These are phyloP conservation scores for Claviceps citrina DNA, from an alignment of 2,329 filamentous ascomycete genomes.

Conservation along the genomic window DNA sequence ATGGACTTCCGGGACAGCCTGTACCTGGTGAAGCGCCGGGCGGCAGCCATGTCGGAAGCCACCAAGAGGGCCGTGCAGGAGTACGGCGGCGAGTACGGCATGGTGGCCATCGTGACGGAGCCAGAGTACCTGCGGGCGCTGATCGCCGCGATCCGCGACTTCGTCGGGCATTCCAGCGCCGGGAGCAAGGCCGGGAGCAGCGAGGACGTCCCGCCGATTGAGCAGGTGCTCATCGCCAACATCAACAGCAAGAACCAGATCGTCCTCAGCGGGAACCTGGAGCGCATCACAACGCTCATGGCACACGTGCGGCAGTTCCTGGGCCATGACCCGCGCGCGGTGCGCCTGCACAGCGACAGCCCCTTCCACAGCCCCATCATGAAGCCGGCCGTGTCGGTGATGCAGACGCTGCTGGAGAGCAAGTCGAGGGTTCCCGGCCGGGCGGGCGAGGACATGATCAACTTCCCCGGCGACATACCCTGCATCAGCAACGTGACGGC, in stretches of 20 bases:
- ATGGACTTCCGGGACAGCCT: conserved; percentile 65
- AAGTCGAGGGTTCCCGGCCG: conserved; percentile 38
- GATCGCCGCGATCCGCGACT: conserved; percentile 61
- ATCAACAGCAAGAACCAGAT: conserved; percentile 95
- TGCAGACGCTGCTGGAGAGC: conserved; percentile 51
- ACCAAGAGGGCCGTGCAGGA: conserved; percentile 48
- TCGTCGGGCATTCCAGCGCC: conserved; percentile 54
- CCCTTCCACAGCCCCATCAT: conserved; percentile 90
- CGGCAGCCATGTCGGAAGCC: conserved; percentile 69
- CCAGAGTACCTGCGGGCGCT: conserved; percentile 56
- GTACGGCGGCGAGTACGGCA: conserved; percentile 73
- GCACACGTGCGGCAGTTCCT: conserved; percentile 78
- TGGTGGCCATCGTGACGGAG: conserved; percentile 86
- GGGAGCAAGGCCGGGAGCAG: conserved; percentile 53
- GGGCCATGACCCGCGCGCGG: conserved; percentile 78
- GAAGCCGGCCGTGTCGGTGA: conserved; percentile 63
- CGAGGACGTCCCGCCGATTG: conserved; percentile 55
- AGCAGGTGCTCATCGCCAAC: conserved; percentile 83
- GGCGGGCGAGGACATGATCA: conserved; percentile 48
- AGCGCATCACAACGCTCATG: conserved; percentile 64
- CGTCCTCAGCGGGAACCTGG: conserved; percentile 76
- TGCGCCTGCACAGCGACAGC: conserved; percentile 71
- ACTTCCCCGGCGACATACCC: conserved; percentile 58
- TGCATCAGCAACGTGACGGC: conserved; percentile 81
- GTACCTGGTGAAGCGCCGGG: conserved; percentile 59